Evolutionary conservation across 2,329 filamentous ascomycete genomes (phyloP), one percentile per base, ranked within the genome.

Genomic region (Aureobasidium zeae): DNA sequence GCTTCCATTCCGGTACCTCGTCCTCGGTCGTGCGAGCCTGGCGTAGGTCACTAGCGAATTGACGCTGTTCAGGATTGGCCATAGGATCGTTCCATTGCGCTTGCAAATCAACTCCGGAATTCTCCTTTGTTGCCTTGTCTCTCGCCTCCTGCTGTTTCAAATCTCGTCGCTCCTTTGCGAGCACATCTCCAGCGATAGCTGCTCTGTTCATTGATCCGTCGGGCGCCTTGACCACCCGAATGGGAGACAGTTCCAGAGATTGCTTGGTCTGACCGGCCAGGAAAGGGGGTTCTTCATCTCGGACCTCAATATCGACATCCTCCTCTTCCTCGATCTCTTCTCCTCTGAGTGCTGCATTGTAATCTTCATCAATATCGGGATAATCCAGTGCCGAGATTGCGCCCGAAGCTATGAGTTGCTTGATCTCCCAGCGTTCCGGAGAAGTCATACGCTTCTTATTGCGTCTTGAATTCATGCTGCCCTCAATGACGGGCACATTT

Each of bases 11-110:
- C 0, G 91, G 89, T 11, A 94, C 72, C 5, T 78, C 74, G 1
- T 68, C 69, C 2, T 76, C 64, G 52, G 76, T 76, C 28, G 69
- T 67, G 50, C 79, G 77, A 1, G 80, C 72, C 50, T 77, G 82
- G 44, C 86, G 77, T 37, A 96, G 62, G 52, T 96, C 91, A 52
- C 81, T 81, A 1, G 91, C 91, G 63, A 98, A 98, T 52, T 91
- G 82, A 44, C 83, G 76, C 59, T 88, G 78, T 51, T 91, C 83
- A 2, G 86, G 81, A 17, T 81, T 77, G 11, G 86, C 82, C 88
- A 98, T 94, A 0, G 91, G 91, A 60, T 98, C 91, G 46, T 95
- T 83, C 93, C 93, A 98, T 62, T 95, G 87, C 10, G 85, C 79
- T 41, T 82, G 79, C 3, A 98, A 69, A 55, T 96, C 87, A 22